phyloP scores from a whole-genome alignment of 306 rosid species.

The Prunus kanzakura region DNA sequence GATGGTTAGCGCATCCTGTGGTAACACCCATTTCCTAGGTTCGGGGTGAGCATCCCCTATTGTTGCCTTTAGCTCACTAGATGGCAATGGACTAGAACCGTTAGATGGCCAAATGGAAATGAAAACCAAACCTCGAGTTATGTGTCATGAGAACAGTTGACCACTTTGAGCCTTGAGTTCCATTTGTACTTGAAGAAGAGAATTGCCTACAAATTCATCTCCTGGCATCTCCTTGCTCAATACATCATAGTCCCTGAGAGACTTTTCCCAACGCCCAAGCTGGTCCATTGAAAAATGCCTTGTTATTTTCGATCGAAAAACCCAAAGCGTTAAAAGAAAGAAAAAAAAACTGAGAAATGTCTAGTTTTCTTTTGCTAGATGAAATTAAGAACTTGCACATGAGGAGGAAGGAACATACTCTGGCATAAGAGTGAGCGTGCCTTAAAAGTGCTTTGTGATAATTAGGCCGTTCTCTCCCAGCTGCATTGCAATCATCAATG shows the following conservation, averaged over 20 bases:
- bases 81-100: too few relatives aligned
- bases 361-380: background rate
- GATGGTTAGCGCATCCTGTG: too few relatives aligned
- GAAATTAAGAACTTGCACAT: background rate
- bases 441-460: slow-evolving; percentile 2
- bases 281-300: background rate
- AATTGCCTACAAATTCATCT: slow-evolving; percentile 1
- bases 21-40: too few relatives aligned
- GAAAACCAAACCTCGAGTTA: too few relatives aligned
- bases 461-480: background rate
- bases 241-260: background rate
- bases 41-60: too few relatives aligned
- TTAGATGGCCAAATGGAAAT: too few relatives aligned
- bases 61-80: too few relatives aligned
- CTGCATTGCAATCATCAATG: slow-evolving; percentile 13
- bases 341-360: background rate
- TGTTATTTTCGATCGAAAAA: background rate
- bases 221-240: slow-evolving; percentile 7
- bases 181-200: slow-evolving; percentile 2
- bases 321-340: background rate
- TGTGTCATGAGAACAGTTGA: background rate
- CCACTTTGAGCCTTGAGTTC: slow-evolving; percentile 1
- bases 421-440: slow-evolving; percentile 15
- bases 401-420: background rate
- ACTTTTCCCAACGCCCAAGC: background rate